phyloP scores from a whole-genome alignment of 2,329 filamentous ascomycete genomes.

The Monilinia laxa region DNA sequence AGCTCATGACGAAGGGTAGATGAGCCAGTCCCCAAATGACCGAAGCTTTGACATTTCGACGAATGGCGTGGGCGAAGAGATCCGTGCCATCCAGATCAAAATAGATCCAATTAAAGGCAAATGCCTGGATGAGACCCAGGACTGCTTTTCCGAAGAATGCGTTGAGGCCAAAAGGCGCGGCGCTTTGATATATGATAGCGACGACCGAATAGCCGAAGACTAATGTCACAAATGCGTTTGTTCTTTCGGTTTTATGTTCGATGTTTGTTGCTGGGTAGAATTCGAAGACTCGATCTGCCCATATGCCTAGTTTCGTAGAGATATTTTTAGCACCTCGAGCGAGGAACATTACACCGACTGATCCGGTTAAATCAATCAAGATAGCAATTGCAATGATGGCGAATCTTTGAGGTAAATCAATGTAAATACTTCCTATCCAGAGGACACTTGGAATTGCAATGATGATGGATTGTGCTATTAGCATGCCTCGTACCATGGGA shows the following conservation, averaged over 20 bases:
- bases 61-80: constrained; percentile 60
- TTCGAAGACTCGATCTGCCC: constrained; percentile 48
- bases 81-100: constrained; percentile 59
- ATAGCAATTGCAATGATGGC: constrained; percentile 58
- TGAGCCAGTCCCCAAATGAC: constrained; percentile 57
- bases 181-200: constrained; percentile 59
- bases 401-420: constrained; percentile 54
- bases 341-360: constrained; percentile 46
- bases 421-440: constrained; percentile 61
- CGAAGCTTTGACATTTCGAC: constrained; percentile 49
- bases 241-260: constrained; percentile 64
- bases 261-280: constrained; percentile 64
- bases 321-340: constrained; percentile 41
- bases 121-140: constrained; percentile 57
- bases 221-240: constrained; percentile 62
- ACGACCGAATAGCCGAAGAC: constrained; percentile 66
- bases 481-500: constrained; percentile 57
- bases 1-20: constrained; percentile 62
- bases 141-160: constrained; percentile 63
- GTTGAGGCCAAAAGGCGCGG: constrained; percentile 52
- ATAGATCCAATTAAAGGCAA: constrained; percentile 62
- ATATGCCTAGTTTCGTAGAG: constrained; percentile 25
- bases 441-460: constrained; percentile 51
- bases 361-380: constrained; percentile 52
- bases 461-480: constrained; percentile 50